phyloP scores from a whole-genome alignment of 1,139 yeast genomes.

The Sugiyamaella novakii region DNA sequence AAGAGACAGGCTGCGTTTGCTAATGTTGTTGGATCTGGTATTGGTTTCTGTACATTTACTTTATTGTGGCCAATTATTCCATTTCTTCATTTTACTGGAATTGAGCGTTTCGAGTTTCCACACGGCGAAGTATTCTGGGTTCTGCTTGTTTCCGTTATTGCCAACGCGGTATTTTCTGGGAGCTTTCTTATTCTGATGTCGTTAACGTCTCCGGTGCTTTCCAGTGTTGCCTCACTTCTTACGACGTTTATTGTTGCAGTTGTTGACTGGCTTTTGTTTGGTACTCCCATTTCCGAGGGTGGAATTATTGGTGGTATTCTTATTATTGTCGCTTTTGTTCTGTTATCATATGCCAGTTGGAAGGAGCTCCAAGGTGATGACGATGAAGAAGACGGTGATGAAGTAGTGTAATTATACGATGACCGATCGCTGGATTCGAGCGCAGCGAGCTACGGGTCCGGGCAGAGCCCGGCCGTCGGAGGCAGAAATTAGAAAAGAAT shows the following conservation, averaged over 20 bases:
- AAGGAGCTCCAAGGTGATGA: constrained; percentile 62
- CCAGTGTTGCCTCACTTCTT: constrained; percentile 77
- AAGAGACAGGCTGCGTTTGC: constrained; percentile 61
- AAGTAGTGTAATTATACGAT: background rate
- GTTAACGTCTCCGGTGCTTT: constrained; percentile 80
- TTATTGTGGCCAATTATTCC: constrained; percentile 56
- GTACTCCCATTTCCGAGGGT: constrained; percentile 46
- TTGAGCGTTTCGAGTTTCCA: constrained; percentile 63
- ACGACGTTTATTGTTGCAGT: constrained; percentile 80
- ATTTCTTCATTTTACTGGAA: constrained; percentile 54
- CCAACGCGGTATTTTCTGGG: constrained; percentile 71
- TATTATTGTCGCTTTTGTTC: constrained; percentile 62
- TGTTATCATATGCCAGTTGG: constrained; percentile 73
- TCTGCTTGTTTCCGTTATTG: constrained; percentile 51
- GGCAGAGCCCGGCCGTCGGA: constrained; percentile 6
- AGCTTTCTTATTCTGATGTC: constrained; percentile 79
- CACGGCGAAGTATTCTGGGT: constrained; percentile 47
- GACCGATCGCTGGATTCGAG: too few species aligned
- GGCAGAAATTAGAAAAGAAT: background rate
- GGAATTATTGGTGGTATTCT: constrained; percentile 46
- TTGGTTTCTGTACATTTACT: constrained; percentile 61
- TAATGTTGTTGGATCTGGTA: constrained; percentile 54
- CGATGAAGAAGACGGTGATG: constrained; percentile 27
- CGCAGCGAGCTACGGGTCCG: constrained; percentile 2
- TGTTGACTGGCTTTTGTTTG: constrained; percentile 74